Evolutionary conservation across 106 monocot species (phyloP).

Genomic region (Dendrobium officinale): DNA sequence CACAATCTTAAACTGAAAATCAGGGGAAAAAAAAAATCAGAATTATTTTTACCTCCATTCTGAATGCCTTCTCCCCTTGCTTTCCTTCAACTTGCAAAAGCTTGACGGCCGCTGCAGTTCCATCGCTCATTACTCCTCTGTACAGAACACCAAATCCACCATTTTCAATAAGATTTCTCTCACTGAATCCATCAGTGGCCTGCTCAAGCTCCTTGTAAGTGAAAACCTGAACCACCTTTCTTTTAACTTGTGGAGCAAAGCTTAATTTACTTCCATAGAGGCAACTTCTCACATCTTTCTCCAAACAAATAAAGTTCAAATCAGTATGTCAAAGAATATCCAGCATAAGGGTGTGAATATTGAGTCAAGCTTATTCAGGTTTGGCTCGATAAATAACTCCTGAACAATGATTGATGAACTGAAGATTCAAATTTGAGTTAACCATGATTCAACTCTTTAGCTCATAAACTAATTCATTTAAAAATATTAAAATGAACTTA

Average conservation of each 20-base stretch:
- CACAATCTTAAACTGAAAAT: too few species aligned
- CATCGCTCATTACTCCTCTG: conserved; percentile 48
- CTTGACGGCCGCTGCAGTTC: conserved; percentile 65
- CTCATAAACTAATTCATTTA: too few species aligned
- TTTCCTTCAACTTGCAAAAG: conserved; percentile 49
- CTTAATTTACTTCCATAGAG: conserved; percentile 34
- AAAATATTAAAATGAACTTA: too few species aligned
- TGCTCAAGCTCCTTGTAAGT: conserved; percentile 78
- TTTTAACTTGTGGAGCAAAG: conserved; percentile 17
- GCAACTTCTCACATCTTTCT: conserved; percentile 35
- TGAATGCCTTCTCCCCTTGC: conserved; percentile 81
- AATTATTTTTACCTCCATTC: conserved; percentile 53
- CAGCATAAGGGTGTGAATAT: too few species aligned
- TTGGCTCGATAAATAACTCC: too few species aligned
- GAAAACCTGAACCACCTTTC: conserved; percentile 63
- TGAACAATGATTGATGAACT: too few species aligned
- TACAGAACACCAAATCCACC: conserved; percentile 63
- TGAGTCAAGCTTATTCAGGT: too few species aligned
- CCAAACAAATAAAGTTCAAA: not conserved
- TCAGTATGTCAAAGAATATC: not conserved
- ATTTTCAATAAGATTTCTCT: conserved; percentile 50
- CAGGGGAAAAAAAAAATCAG: not conserved
- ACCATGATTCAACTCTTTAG: too few species aligned
- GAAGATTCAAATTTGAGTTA: too few species aligned
- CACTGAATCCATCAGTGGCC: conserved; percentile 62